A percentile compares a stretch with the other conserved stretches of the same genome.
Evolutionary conservation across 2,329 filamentous ascomycete genomes (phyloP).

Genomic region (Fusarium sororula): DNA sequence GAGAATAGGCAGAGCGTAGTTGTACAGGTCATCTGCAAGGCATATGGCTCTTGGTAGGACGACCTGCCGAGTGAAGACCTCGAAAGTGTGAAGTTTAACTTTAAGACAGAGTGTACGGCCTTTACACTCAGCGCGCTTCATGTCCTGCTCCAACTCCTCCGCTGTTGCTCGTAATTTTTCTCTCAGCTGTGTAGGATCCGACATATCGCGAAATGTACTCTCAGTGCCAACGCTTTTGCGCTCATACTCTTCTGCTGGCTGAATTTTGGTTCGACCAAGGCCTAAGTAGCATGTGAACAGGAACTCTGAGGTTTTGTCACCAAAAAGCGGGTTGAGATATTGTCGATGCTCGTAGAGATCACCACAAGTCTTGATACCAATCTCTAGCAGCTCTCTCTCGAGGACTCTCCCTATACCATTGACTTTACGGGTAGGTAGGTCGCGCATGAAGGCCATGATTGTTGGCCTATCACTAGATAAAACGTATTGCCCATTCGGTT

Average conservation of each 20-base stretch:
- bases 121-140: slow-evolving; percentile 82
- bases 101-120: slow-evolving; percentile 93
- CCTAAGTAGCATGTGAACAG: slow-evolving; percentile 86
- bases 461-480: slow-evolving; percentile 75
- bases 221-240: slow-evolving; percentile 95
- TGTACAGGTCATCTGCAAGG: slow-evolving; percentile 83
- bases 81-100: slow-evolving; percentile 92
- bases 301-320: slow-evolving; percentile 90
- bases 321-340: slow-evolving; percentile 80
- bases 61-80: slow-evolving; percentile 86
- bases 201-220: slow-evolving; percentile 86
- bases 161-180: slow-evolving; percentile 84
- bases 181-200: slow-evolving; percentile 71
- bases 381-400: slow-evolving; percentile 87
- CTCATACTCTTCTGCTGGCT: slow-evolving; percentile 88
- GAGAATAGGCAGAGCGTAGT: slow-evolving; percentile 82
- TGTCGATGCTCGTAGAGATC: slow-evolving; percentile 84
- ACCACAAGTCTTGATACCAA: slow-evolving; percentile 88
- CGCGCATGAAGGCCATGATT: slow-evolving; percentile 87
- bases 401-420: slow-evolving; percentile 96
- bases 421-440: slow-evolving; percentile 86
- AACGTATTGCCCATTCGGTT: slow-evolving; percentile 91
- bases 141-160: slow-evolving; percentile 86
- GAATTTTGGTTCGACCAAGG: slow-evolving; percentile 83
- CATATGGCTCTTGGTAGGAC: slow-evolving; percentile 77